These are phyloP conservation scores for Uncinocarpus reesii DNA, from an alignment of 2,329 filamentous ascomycete species.

Conservation along the genomic window DNA sequence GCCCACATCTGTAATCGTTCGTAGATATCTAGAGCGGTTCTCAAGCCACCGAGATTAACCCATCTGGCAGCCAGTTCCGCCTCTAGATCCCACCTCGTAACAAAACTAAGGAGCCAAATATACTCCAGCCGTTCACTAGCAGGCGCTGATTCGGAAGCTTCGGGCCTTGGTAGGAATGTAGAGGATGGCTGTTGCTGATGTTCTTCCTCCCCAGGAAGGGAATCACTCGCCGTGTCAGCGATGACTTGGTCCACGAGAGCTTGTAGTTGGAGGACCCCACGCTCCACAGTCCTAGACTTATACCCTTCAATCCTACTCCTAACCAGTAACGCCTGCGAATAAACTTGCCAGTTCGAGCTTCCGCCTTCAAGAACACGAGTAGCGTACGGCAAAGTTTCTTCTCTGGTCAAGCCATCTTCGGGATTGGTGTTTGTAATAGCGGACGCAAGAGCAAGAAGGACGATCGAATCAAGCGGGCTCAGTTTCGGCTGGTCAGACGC, in stretches of 20 bases:
- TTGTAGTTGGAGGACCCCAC: constrained; percentile 84
- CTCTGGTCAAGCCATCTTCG: constrained; percentile 72
- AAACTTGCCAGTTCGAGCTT: constrained; percentile 94
- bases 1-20: constrained; percentile 89
- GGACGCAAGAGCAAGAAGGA: constrained; percentile 67
- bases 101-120: constrained; percentile 71
- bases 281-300: constrained; percentile 74
- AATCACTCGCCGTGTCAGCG: constrained; percentile 57
- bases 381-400: constrained; percentile 87
- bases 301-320: constrained; percentile 84
- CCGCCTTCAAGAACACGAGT: constrained; percentile 78
- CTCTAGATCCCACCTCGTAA: constrained; percentile 87
- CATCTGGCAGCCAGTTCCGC: constrained; percentile 88
- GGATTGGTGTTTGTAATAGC: constrained; percentile 86
- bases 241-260: constrained; percentile 92
- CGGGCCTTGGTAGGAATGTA: constrained; percentile 70
- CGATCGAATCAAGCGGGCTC: constrained; percentile 75
- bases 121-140: constrained; percentile 68
- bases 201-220: constrained; percentile 24
- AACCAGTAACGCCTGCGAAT: constrained; percentile 84
- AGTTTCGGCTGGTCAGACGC: constrained; percentile 75
- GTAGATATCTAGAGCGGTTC: constrained; percentile 91
- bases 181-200: no score
- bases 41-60: constrained; percentile 75
- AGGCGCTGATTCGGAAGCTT: constrained; percentile 54